Percentiles rank a stretch among this genome's conserved stretches.
These are phyloP conservation scores for Colletotrichum cuscutae DNA, from an alignment of 2,329 filamentous ascomycete genomes.

Conservation along the genomic window DNA sequence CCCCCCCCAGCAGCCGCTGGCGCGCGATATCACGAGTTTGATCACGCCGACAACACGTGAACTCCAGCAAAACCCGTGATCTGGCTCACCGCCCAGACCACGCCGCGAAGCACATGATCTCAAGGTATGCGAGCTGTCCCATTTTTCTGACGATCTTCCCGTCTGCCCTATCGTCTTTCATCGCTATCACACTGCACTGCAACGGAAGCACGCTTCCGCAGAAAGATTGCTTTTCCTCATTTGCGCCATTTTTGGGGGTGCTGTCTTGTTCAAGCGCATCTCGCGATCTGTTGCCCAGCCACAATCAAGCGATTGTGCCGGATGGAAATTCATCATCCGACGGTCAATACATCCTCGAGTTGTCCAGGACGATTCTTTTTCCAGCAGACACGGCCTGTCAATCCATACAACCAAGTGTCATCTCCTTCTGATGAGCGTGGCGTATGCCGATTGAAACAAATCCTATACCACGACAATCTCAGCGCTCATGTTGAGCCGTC, in stretches of 20 bases:
- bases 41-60: conserved; percentile 49
- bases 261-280: neutral
- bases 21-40: conserved; percentile 61
- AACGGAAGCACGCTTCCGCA: neutral
- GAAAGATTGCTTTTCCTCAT: neutral
- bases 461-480: neutral
- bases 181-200: conserved; percentile 20
- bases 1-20: conserved; percentile 34
- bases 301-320: conserved; percentile 26
- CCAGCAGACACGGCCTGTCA: neutral
- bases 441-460: neutral
- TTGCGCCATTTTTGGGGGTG: conserved; percentile 22
- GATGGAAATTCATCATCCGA: neutral
- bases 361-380: neutral
- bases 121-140: conserved; percentile 49
- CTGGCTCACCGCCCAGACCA: conserved; percentile 40
- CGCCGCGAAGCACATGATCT: conserved; percentile 55
- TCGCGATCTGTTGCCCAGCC: neutral
- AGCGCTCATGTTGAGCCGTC: neutral
- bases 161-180: conserved; percentile 10
- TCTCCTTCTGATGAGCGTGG: neutral
- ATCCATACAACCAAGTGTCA: neutral
- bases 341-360: neutral
- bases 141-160: conserved; percentile 32
- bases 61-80: conserved; percentile 53